Base-by-base conservation (phyloP, 1,284 basidiomycete species). In the Takashimella tepidaria region DNA sequence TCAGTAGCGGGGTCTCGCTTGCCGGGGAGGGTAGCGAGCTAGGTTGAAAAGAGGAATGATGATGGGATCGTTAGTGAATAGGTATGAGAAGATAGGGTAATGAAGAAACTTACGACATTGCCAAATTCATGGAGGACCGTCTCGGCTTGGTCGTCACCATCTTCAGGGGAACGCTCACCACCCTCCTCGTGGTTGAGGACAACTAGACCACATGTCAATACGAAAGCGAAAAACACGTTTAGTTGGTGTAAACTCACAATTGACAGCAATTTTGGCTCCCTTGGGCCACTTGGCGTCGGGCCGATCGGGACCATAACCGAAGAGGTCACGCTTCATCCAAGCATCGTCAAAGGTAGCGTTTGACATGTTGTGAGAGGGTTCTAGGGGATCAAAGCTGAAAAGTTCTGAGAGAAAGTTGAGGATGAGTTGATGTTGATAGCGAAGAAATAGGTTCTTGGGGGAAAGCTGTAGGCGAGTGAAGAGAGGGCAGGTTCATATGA, bases 251-350 rank as follows among this genome's bases (percentile, higher is more conserved):
- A 8, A 51, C 48, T 55, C 53, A 60, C 63, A 69, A 49, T 68
- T 66, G 45, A 70, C 66, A n/a, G 67, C 67, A 25, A 70, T 69
- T 54, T 66, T 66, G 24, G 64, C 64, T 16, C 59, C 60, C 10
- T 62, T 61, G 4, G 68, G 68, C 64, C 66, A 68, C 45, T 69
- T 68, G 27, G 63, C 58, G 53, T 63, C 60, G 4, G 68, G 68
- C 20, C 62, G 58, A 43, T 59, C 57, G 8, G 56, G 60, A 11
- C 64, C 67, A 51, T 70, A 69, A 26, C 67, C 64, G 49, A 48
- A 56, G 4, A 62, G 53, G 47, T 66, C 57, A 27, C 57, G 46
- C 24, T 62, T 47, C 60, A 62, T 62, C 60, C 60, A 62, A 8
- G 47, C 45, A 41, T 50, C 53, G 31, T 60, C 57, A 50, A 47